Conservation (phyloP, 1,284 basidiomycete genomes). For the Caloboletus firmus region DNA sequence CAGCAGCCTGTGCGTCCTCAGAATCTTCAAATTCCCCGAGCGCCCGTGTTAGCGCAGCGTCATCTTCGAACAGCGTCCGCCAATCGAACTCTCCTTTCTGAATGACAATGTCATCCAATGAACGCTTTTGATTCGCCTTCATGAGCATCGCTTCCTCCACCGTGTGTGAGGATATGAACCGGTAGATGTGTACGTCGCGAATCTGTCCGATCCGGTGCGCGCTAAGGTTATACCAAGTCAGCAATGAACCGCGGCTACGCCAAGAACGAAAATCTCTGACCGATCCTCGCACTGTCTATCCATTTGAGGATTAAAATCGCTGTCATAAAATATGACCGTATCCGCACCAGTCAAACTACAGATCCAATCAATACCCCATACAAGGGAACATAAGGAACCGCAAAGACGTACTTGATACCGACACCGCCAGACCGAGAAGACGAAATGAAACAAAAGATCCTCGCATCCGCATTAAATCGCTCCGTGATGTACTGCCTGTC, state of each 20-base stretch:
- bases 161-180: slow-evolving; percentile 89
- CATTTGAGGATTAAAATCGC: slow-evolving; percentile 98
- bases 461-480: slow-evolving; percentile 91
- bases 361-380: slow-evolving; percentile 7
- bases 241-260: not conserved
- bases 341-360: slow-evolving; percentile 91
- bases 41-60: slow-evolving; percentile 57
- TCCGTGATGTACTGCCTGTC: slow-evolving; percentile 95
- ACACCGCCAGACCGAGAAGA: slow-evolving; percentile 93
- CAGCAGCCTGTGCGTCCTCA: slow-evolving; percentile 82
- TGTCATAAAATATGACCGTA: slow-evolving; percentile 95
- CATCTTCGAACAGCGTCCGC: slow-evolving; percentile 75
- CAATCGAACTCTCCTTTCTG: slow-evolving; percentile 95
- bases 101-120: slow-evolving; percentile 90
- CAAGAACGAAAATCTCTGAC: slow-evolving; percentile 39
- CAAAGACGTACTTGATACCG: slow-evolving; percentile 81
- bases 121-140: slow-evolving; percentile 95
- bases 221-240: slow-evolving; percentile 39
- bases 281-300: slow-evolving; percentile 97
- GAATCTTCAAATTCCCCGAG: slow-evolving; percentile 89
- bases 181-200: slow-evolving; percentile 95
- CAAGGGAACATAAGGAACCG: not conserved
- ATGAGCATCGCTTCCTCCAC: slow-evolving; percentile 96
- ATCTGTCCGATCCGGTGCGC: slow-evolving; percentile 96
- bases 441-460: slow-evolving; percentile 92